A percentile compares a stretch with the other conserved stretches of the same genome.
These are phyloP conservation scores for Phragmites australis DNA, from an alignment of 176 grass and related monocot species.

Conservation along the genomic window DNA sequence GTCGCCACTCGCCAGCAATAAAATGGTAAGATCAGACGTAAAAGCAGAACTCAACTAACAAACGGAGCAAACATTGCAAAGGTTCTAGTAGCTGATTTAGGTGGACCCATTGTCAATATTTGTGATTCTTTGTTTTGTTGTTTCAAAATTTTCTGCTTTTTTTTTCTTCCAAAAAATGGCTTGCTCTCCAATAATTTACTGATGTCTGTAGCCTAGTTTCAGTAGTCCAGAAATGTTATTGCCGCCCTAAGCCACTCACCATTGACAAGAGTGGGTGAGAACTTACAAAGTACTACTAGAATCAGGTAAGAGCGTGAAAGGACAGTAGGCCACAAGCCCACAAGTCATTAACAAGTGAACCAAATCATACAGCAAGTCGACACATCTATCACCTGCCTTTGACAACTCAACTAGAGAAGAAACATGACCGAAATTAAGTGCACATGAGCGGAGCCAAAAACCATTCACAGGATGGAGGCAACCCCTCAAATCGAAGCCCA, in stretches of 20 bases:
- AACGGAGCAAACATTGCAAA: neutral
- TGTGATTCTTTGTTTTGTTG: neutral
- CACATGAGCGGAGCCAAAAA: neutral
- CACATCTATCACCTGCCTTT: neutral
- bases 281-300: neutral
- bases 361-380: neutral
- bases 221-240: neutral
- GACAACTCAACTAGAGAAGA: neutral
- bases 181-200: neutral
- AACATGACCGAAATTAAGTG: neutral
- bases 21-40: neutral
- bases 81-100: neutral
- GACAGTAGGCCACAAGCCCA: neutral
- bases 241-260: too few species aligned
- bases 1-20: neutral
- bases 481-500: too few species aligned
- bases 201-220: too few species aligned
- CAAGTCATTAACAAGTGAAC: neutral
- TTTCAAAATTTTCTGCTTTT: neutral
- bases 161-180: neutral
- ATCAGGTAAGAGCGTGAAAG: neutral
- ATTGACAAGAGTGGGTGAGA: too few species aligned
- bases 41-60: neutral
- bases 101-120: neutral
- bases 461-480: neutral